Base-by-base conservation (phyloP, 352 stramenopile species). In the Pythium coloratum region DNA sequence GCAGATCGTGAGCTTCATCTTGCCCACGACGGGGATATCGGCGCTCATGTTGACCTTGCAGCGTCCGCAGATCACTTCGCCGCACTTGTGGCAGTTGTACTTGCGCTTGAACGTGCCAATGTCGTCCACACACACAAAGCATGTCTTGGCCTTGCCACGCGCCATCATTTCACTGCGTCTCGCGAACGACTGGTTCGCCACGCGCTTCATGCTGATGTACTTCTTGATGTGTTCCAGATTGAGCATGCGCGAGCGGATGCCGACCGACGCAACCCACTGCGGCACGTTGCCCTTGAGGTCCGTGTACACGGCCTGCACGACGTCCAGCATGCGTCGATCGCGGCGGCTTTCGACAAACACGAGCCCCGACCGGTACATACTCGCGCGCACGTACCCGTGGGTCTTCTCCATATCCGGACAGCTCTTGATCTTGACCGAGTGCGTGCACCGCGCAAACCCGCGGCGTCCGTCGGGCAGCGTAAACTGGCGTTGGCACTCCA, bases 1-100 rank as follows among this genome's bases (percentile, higher is more conserved):
- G 72, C 85, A 94, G 57, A 94, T 94, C 58, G 85, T 94, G 34
- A 94, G 79, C 73, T 94, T 94, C 85, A 94, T 91, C 71, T 86
- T 90, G 55, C 85, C 85, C 18, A 91, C 85, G 20, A 94, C 84
- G 18, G 85, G 83, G 50, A 94, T 91, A 28, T 94, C 83, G n/a
- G 85, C 85, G 59, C 84, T 81, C 68, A 94, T 89, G 26, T 71
- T 86, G 32, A 88, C 59, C 63, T 92, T 91, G 68, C 85, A 94
- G 24, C 78, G 76, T 1, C 80, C 64, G 56, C 85, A 94, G 59
- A 94, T 87, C 32, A 75, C 84, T 76, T 94, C 85, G 44, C 85
- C 85, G 65, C 85, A 94, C 59, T 94, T 94, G 66, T 94, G 83
- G 69, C 85, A 94, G 67, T 91, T 91, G 74, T 88, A 94, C 72